Percentiles rank a stretch among this genome's conserved stretches.
Evolutionary conservation across 805 yeast species (phyloP).

Genomic region (Saccharomyces eubayanus): DNA sequence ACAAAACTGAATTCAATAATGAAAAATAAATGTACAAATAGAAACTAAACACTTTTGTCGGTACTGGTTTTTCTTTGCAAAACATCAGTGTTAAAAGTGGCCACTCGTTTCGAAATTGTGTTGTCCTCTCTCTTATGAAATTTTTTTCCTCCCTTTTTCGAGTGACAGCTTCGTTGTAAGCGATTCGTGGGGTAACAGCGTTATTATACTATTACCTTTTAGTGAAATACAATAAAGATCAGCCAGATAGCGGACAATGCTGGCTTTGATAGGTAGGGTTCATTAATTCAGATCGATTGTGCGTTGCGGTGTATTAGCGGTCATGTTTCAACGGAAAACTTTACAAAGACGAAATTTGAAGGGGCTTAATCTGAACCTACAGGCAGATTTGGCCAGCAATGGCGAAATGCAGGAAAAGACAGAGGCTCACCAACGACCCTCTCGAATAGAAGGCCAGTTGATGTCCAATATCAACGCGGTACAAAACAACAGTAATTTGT

Average conservation of each 20-base stretch:
- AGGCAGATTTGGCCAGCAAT: conserved; percentile 2
- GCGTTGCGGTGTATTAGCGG: not conserved
- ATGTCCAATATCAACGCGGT: not conserved
- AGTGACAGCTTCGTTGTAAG: not conserved
- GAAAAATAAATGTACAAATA: not conserved
- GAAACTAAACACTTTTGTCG: not conserved
- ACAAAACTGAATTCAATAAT: not conserved
- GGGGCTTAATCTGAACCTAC: not conserved
- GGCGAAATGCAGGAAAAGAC: not conserved
- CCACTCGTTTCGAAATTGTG: not conserved
- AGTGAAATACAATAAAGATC: not conserved
- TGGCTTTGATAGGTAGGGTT: not conserved
- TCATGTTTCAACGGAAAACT: conserved; percentile 36
- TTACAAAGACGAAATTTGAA: conserved; percentile 53
- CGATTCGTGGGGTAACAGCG: not conserved
- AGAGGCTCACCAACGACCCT: not conserved
- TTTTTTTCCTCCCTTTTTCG: not conserved
- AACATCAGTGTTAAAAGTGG: not conserved
- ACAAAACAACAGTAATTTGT: conserved; percentile 7
- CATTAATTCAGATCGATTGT: not conserved
- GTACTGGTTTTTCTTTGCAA: not conserved
- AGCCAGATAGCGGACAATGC: not conserved
- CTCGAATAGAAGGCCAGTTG: not conserved
- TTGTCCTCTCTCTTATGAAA: not conserved
- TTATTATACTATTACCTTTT: not conserved